phyloP scores from a whole-genome alignment of 1,139 yeast species.

The Sugiyamaella pinicola region DNA sequence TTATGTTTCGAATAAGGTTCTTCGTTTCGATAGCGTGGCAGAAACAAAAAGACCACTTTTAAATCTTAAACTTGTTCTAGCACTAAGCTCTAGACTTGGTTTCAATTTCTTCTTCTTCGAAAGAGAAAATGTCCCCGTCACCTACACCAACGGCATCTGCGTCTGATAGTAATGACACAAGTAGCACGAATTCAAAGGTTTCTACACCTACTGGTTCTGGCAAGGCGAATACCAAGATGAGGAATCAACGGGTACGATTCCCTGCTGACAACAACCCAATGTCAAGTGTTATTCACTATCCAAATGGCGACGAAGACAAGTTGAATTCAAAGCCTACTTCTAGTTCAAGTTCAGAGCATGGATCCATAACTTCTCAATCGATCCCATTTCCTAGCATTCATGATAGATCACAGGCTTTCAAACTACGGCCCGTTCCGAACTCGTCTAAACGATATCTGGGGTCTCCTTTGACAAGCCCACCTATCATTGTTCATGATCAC shows the following conservation, averaged over 20 bases:
- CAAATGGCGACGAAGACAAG: conserved; percentile 32
- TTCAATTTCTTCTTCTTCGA: not conserved
- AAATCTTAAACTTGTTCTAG: too few relatives aligned
- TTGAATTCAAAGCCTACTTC: conserved; percentile 11
- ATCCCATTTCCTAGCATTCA: not conserved
- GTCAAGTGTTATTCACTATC: conserved; percentile 34
- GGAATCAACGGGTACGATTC: conserved; percentile 37
- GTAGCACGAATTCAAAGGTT: not conserved
- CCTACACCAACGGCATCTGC: not conserved
- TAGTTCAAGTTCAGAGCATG: not conserved
- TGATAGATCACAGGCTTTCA: not conserved
- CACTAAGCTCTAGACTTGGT: too few relatives aligned
- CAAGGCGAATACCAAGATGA: not conserved
- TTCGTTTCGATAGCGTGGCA: too few relatives aligned
- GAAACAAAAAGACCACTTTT: too few relatives aligned
- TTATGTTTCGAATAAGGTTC: too few relatives aligned
- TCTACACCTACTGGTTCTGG: conserved; percentile 3
- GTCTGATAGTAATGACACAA: conserved; percentile 8
- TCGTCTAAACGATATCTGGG: conserved; percentile 11
- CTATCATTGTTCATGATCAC: conserved; percentile 17
- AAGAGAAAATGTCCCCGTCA: not conserved
- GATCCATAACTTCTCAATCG: not conserved
- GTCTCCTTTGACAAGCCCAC: conserved; percentile 27
- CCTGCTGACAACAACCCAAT: conserved; percentile 36
- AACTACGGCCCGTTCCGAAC: conserved; percentile 3